A percentile compares a stretch with the other conserved stretches of the same genome.
phyloP scores from a whole-genome alignment of 2,329 filamentous ascomycete species.

The Calonectria henricotiae region DNA sequence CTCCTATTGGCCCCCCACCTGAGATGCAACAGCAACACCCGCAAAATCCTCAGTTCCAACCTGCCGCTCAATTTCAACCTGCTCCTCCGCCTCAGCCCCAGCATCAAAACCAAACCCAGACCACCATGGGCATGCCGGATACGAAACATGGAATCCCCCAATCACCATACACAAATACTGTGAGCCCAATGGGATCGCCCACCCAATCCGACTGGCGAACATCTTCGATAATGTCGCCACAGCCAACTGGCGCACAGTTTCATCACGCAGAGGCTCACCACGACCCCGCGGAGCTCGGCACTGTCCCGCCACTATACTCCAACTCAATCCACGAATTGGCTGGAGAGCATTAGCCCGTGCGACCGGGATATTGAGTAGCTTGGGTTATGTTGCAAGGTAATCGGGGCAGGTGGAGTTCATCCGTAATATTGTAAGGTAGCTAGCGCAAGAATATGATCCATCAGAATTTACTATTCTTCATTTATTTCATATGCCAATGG shows the following conservation, averaged over 20 bases:
- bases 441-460: too few relatives aligned
- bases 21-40: not conserved
- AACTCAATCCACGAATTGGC: conserved; percentile 11
- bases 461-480: too few relatives aligned
- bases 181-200: conserved; percentile 8
- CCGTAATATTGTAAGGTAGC: too few relatives aligned
- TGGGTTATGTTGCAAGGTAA: not conserved
- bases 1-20: not conserved
- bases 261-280: not conserved
- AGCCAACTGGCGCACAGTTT: not conserved
- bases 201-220: conserved; percentile 1
- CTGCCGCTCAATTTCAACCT: not conserved
- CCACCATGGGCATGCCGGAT: not conserved
- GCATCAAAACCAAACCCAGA: not conserved
- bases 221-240: conserved; percentile 9
- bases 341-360: not conserved
- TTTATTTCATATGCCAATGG: not conserved
- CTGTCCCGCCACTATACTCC: not conserved
- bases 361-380: not conserved
- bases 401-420: not conserved
- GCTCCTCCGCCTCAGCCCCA: not conserved
- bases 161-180: not conserved
- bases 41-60: not conserved
- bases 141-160: not conserved
- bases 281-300: not conserved